Evolutionary conservation across 2,329 filamentous ascomycete species (phyloP).

Genomic region (Helicocarpus griseus): DNA sequence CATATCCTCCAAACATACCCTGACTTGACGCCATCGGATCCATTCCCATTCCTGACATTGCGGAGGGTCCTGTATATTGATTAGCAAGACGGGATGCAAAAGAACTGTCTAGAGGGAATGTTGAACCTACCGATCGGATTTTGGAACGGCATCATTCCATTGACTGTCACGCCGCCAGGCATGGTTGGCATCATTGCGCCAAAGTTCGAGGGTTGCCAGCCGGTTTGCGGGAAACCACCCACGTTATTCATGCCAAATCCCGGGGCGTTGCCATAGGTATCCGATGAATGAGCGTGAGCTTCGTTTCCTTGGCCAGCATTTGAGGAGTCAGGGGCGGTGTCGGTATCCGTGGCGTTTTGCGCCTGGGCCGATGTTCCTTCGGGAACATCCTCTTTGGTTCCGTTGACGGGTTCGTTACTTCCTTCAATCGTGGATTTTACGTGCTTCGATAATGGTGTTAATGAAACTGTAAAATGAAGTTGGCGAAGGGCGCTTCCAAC

Average conservation of each 20-base stretch:
- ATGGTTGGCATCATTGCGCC: slow-evolving; percentile 63
- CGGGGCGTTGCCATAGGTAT: slow-evolving; percentile 19
- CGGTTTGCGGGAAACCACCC: slow-evolving; percentile 48
- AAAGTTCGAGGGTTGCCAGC: slow-evolving; percentile 55
- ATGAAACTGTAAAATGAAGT: not conserved
- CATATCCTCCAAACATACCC: slow-evolving; percentile 41
- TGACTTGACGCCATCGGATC: slow-evolving; percentile 47
- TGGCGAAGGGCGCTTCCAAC: not conserved
- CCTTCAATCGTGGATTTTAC: not conserved
- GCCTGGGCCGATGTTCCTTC: not conserved
- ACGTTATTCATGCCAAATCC: slow-evolving; percentile 36
- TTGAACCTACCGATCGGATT: slow-evolving; percentile 75
- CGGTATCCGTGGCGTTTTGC: not conserved
- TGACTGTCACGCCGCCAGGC: slow-evolving; percentile 37
- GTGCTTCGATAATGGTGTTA: not conserved
- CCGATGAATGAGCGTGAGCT: slow-evolving; percentile 13
- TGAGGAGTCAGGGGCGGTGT: not conserved
- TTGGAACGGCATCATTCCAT: slow-evolving; percentile 49
- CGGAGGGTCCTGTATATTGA: slow-evolving; percentile 31
- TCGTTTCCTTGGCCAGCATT: not conserved
- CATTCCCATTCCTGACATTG: slow-evolving; percentile 76
- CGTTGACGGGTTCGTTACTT: not conserved
- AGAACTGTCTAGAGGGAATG: slow-evolving; percentile 12
- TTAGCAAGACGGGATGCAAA: slow-evolving; percentile 11
- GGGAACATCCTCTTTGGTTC: not conserved